These are phyloP conservation scores for Yamadazyma epiphylla DNA, from an alignment of 1,139 yeast genomes.

Conservation along the genomic window DNA sequence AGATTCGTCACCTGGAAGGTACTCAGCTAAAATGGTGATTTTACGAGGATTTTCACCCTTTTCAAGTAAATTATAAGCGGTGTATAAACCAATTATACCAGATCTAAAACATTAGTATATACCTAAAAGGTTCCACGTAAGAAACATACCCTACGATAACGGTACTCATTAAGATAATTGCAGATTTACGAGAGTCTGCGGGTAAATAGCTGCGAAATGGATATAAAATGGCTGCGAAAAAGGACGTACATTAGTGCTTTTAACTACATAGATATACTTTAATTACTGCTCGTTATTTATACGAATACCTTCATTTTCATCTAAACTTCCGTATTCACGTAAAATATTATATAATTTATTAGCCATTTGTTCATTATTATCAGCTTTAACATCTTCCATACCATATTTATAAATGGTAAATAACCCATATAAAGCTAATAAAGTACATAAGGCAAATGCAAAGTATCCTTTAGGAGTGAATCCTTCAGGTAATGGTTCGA, in stretches of 20 bases:
- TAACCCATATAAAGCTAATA: slow-evolving; percentile 79
- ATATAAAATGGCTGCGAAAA: too few species aligned
- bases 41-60: slow-evolving; percentile 12
- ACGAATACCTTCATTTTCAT: slow-evolving; percentile 15
- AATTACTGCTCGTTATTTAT: slow-evolving; percentile 2
- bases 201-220: background rate
- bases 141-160: slow-evolving; percentile 31
- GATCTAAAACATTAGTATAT: slow-evolving; percentile 11
- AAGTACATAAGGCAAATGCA: slow-evolving; percentile 76
- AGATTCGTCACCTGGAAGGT: slow-evolving; percentile 21
- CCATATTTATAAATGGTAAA: slow-evolving; percentile 78
- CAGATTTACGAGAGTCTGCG: background rate
- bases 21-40: slow-evolving; percentile 17
- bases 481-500: slow-evolving; percentile 65
- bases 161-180: slow-evolving; percentile 16
- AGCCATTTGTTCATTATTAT: slow-evolving; percentile 52
- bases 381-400: slow-evolving; percentile 60
- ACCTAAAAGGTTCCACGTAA: background rate
- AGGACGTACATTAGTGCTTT: background rate
- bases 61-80: slow-evolving; percentile 18
- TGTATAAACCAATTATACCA: slow-evolving; percentile 25
- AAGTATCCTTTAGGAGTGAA: slow-evolving; percentile 89
- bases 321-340: slow-evolving; percentile 22
- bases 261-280: background rate
- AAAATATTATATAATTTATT: slow-evolving; percentile 46